Evolutionary conservation across 78 protist species (phyloP), one percentile per base, ranked within the genome.

Genomic region (Dictyostelium capitatum): DNA sequence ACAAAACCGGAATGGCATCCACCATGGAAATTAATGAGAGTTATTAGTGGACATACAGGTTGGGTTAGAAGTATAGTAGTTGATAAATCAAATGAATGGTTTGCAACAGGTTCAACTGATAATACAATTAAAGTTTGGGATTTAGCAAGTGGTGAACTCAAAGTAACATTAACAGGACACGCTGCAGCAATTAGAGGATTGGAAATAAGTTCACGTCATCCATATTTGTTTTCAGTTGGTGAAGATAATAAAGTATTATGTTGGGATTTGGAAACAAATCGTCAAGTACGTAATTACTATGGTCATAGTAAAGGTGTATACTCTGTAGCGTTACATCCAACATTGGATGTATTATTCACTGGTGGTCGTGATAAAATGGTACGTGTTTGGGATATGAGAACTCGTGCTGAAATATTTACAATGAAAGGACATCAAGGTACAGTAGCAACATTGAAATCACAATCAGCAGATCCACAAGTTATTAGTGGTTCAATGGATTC

Each of bases 1-100:
- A 51, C 53, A 3, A 95, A 95, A 75, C 97, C 97, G 46, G 85
- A 80, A 46, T 95, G 97, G 97, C 97, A 95, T 43, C 89, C 97
- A 82, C 97, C 95, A 17, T 95, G 97, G 97, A 95, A 95, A 50
- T 75, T 95, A 46, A 89, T 89, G 93, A 53, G 91, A 57, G 97
- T 95, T 7, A 82, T 95, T 30, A 30, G 75, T 25, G 97, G 97
- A n/a, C 97, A 95, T 57, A 84, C 79, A 17, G 97, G 97, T n/a
- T 95, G 97, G 97, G 97, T 95, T 10, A 91, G 98, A 6, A 79
- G 94, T 4, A 28, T 99, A 3, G 95, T 97, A 4, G 98, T 99
- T n/a, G 99, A 99, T 62, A 97, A 97, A 11, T 73, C 75, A 23
- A 99, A 99, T 89, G 96, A 99, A 62, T 99, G 99, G 99, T 99